Evolutionary conservation across 306 rosid species (phyloP), one percentile per base, ranked within the genome.

Genomic region (Arachis stenosperma): DNA sequence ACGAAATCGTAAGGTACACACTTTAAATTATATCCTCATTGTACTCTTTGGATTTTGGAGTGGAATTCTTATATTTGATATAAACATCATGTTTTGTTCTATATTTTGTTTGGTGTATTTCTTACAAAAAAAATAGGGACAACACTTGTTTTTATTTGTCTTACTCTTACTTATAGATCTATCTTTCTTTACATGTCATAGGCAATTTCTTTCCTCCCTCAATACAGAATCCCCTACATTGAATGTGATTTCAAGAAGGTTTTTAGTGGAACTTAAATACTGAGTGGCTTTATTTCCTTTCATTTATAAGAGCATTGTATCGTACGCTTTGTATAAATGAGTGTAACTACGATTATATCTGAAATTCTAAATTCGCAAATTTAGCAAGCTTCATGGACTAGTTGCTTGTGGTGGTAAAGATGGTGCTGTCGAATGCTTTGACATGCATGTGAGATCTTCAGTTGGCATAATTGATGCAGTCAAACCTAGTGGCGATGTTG

Each of bases 401-500:
- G 85, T 94, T 86, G 97, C 97, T 57, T 91, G 98, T 75, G 98
- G 98, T 8, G n/a, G n/a, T n/a, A n/a, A n/a, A n/a, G n/a, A n/a
- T n/a, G n/a, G n/a, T n/a, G n/a, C n/a, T n/a, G n/a, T n/a, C n/a
- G 97, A 94, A 80, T 91, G 97, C 82, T 91, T 94, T 81, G 98
- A 94, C 85, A 73, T 75, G 79, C 89, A 97, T 50, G 81, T 72
- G 64, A 91, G 86, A 80, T 88, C 92, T 80, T 89, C 98, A 41
- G 81, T 85, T 82, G 97, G 97, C 70, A 91, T 97, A 89, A 84
- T 94, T 61, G 88, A 91, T 84, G 92, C 94, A 53, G 82, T 83
- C 17, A 88, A 88, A 79, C 88, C 92, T 54, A 75, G 89, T 56
- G 94, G 98, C 71, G 97, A 89, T 70, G 67, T 22, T 62, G 88